These are phyloP conservation scores for Lumnitzera littorea DNA, from an alignment of 345 rosid genomes.

Conservation along the genomic window DNA sequence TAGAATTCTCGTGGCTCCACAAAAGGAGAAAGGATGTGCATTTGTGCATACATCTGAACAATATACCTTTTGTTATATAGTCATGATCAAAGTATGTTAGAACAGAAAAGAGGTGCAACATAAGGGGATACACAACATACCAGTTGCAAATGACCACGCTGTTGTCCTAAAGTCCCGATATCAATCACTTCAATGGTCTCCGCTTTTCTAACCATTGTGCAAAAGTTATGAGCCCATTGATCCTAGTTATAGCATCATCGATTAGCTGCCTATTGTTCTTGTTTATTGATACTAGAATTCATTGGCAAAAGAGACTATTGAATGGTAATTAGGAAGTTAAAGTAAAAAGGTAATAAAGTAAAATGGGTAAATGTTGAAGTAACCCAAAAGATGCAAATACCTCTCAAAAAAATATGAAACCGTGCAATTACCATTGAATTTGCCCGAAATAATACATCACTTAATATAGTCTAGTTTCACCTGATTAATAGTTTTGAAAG, in stretches of 20 bases:
- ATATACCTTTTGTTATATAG: neutral
- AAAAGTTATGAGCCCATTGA: conserved; percentile 56
- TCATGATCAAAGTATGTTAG: neutral
- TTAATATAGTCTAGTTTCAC: too few species aligned
- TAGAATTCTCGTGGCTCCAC: conserved; percentile 58
- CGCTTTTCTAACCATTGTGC: conserved; percentile 56
- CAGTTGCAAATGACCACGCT: conserved; percentile 43
- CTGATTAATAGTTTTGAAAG: too few species aligned
- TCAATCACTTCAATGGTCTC: conserved; percentile 30
- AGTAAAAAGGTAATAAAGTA: too few species aligned
- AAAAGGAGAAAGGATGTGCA: conserved; percentile 67
- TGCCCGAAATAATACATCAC: too few species aligned
- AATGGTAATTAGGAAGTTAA: too few species aligned
- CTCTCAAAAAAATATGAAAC: too few species aligned
- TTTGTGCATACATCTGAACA: conserved; percentile 43
- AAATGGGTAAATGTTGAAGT: too few species aligned
- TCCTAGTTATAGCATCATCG: conserved; percentile 21
- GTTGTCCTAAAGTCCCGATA: conserved; percentile 18
- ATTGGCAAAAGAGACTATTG: neutral
- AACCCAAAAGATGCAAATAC: too few species aligned
- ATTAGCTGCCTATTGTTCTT: too few species aligned
- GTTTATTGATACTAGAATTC: neutral
- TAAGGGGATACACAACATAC: conserved; percentile 17
- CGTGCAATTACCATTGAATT: too few species aligned
- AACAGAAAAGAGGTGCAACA: neutral